Conservation (phyloP, 2,329 filamentous ascomycete genomes). For the Biscogniauxia sp. region DNA sequence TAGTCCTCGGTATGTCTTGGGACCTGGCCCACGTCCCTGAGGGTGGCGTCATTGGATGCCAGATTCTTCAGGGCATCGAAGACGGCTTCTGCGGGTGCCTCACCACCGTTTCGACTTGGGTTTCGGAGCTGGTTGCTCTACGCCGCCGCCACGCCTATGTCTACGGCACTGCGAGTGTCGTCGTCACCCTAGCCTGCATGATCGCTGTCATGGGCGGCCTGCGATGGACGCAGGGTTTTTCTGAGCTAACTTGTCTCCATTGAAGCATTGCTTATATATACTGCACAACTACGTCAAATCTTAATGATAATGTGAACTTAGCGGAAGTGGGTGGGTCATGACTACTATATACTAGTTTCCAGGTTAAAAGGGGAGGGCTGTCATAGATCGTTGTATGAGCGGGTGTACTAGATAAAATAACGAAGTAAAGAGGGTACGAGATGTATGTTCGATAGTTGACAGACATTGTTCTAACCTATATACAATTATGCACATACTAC, state of each 20-base stretch:
- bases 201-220: constrained; percentile 73
- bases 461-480: no score
- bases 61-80: constrained; percentile 64
- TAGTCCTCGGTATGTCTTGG: constrained; percentile 71
- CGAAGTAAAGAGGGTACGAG: no score
- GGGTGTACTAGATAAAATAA: no score
- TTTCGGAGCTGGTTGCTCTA: constrained; percentile 56
- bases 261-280: constrained; percentile 7
- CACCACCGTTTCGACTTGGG: constrained; percentile 68
- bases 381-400: no score
- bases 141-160: constrained; percentile 56
- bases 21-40: constrained; percentile 69
- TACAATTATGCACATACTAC: no score
- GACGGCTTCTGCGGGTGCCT: constrained; percentile 68
- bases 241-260: constrained; percentile 37
- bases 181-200: constrained; percentile 55
- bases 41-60: constrained; percentile 59
- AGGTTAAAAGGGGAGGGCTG: no score
- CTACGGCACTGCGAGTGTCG: constrained; percentile 64
- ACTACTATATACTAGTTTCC: no score
- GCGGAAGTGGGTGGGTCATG: no score
- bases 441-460: no score
- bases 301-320: no score
- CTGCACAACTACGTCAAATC: no score
- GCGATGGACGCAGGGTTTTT: constrained; percentile 64